phyloP scores from a whole-genome alignment of 106 monocot species.

The Amphibolis antarctica region DNA sequence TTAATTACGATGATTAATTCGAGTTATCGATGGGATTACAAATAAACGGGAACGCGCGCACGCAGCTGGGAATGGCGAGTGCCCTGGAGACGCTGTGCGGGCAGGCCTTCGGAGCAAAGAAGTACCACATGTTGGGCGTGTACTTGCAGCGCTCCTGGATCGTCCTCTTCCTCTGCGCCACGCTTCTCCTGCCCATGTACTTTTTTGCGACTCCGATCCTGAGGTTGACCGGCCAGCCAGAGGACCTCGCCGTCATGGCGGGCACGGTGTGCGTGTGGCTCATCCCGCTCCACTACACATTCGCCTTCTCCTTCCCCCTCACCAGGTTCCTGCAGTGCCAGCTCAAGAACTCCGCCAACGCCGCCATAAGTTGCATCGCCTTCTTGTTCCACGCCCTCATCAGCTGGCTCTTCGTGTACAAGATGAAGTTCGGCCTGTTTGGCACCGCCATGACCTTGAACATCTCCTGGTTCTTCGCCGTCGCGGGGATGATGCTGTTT shows the following conservation, averaged over 20 bases:
- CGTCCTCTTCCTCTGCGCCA: slow-evolving; percentile 33
- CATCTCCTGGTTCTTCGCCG: slow-evolving; percentile 38
- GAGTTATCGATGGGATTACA: neutral
- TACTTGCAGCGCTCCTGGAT: slow-evolving; percentile 90
- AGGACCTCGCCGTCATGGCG: slow-evolving; percentile 35
- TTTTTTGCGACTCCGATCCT: slow-evolving; percentile 49
- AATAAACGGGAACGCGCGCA: neutral
- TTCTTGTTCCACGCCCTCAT: slow-evolving; percentile 34
- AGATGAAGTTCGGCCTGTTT: slow-evolving; percentile 36
- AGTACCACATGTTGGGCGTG: slow-evolving; percentile 58
- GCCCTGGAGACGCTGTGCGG: slow-evolving; percentile 90
- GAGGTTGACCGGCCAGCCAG: slow-evolving; percentile 46
- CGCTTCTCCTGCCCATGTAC: slow-evolving; percentile 49
- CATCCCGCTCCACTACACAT: slow-evolving; percentile 62
- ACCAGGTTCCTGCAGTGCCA: slow-evolving; percentile 89
- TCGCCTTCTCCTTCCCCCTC: slow-evolving; percentile 56
- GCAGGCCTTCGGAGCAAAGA: slow-evolving; percentile 73
- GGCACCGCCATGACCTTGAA: slow-evolving; percentile 54
- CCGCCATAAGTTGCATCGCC: slow-evolving; percentile 42
- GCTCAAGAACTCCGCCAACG: slow-evolving; percentile 45
- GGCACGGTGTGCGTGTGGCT: slow-evolving; percentile 42
- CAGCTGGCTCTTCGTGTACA: slow-evolving; percentile 44
- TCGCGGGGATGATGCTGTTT: slow-evolving; percentile 39
- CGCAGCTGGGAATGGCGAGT: slow-evolving; percentile 83
- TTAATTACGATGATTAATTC: neutral